Conservation (phyloP, 2,329 filamentous ascomycete species). For the Apiospora phragmitis region DNA sequence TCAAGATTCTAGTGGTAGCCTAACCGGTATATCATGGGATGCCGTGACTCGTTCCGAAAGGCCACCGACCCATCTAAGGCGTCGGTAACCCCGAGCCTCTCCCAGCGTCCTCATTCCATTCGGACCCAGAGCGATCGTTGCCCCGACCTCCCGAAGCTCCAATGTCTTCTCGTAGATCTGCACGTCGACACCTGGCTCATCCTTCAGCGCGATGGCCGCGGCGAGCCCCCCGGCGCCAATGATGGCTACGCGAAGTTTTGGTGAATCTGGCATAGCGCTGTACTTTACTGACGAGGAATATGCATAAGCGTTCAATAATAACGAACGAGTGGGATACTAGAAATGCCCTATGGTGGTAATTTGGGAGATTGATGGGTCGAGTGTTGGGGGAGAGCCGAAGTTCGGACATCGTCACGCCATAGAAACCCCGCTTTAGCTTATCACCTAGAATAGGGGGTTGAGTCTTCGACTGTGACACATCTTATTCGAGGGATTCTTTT, state of each 20-base stretch:
- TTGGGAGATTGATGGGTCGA: not conserved
- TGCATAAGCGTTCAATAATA: not conserved
- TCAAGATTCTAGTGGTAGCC: not conserved
- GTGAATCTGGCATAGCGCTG: conserved; percentile 15
- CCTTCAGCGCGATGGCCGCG: conserved; percentile 45
- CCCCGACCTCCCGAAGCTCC: conserved; percentile 47
- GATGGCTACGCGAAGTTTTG: conserved; percentile 43
- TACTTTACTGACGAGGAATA: not conserved
- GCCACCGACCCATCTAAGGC: conserved; percentile 42
- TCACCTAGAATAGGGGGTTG: not conserved
- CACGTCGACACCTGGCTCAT: conserved; percentile 42
- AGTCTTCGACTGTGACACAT: not conserved
- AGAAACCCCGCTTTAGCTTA: not conserved
- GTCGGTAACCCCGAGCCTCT: conserved; percentile 48
- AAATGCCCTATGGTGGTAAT: not conserved
- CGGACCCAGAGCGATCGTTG: conserved; percentile 50
- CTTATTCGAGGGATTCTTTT: too few species aligned
- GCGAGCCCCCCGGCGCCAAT: conserved; percentile 51
- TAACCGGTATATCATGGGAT: conserved; percentile 47
- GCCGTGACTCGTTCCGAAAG: conserved; percentile 40
- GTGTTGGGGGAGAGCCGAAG: not conserved
- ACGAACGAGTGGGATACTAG: not conserved
- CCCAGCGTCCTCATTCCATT: conserved; percentile 54
- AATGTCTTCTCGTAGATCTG: conserved; percentile 51
- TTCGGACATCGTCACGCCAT: not conserved